A percentile compares a stretch with the other conserved stretches of the same genome.
These are phyloP conservation scores for Erodium chrysanthum DNA, from an alignment of 441 rosid species.

Conservation along the genomic window DNA sequence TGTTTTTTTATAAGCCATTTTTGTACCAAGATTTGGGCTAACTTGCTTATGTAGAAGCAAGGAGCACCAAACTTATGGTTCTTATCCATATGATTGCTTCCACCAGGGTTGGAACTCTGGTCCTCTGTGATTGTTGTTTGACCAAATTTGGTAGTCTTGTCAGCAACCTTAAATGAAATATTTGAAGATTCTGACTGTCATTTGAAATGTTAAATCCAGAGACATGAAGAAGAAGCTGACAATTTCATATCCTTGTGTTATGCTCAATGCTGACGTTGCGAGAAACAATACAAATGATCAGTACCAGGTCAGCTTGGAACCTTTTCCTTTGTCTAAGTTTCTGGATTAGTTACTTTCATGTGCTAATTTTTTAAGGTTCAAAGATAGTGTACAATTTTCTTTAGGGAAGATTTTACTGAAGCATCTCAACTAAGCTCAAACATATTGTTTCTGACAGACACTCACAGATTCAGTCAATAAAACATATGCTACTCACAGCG, in stretches of 20 bases:
- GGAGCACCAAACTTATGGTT: too few relatives aligned
- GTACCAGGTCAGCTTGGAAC: conserved; percentile 58
- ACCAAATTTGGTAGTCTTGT: conserved; percentile 3
- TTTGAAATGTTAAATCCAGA: conserved; percentile 36
- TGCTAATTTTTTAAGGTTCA: neutral
- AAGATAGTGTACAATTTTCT: neutral
- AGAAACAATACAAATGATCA: conserved; percentile 92
- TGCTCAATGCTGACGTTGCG: conserved; percentile 98
- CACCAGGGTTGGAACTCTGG: too few relatives aligned
- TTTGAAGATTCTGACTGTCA: conserved; percentile 22
- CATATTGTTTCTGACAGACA: conserved; percentile 42
- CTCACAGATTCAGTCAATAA: conserved; percentile 70
- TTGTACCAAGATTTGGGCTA: too few relatives aligned
- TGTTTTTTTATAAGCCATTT: too few relatives aligned
- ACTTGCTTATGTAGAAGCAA: too few relatives aligned
- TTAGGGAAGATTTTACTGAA: conserved; percentile 14
- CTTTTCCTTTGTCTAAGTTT: conserved; percentile 11
- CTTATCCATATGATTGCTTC: too few relatives aligned
- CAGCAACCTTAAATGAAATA: conserved; percentile 15
- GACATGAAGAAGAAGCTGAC: conserved; percentile 78
- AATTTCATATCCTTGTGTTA: conserved; percentile 94
- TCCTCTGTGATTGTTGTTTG: conserved; percentile 4
- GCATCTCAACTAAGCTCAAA: conserved; percentile 16
- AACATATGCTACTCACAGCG: conserved; percentile 71
- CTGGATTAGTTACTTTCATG: conserved; percentile 12